phyloP scores from a whole-genome alignment of 1,139 yeast genomes.

The Kodamaea derodonti region DNA sequence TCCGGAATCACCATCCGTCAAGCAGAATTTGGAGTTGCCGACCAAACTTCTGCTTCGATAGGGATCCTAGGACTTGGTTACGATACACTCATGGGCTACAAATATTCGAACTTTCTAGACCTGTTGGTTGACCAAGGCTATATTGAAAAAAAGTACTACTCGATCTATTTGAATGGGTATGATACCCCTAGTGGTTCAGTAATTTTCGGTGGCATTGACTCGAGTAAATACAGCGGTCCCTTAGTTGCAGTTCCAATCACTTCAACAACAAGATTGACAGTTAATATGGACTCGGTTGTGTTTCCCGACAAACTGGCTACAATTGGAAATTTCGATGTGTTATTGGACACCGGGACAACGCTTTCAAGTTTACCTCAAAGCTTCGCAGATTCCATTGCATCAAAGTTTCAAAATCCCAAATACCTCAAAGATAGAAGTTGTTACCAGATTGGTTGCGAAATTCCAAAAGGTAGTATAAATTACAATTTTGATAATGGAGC shows the following conservation, averaged over 20 bases:
- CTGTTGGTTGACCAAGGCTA: conserved; percentile 15
- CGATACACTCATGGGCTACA: neutral
- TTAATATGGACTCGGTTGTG: conserved; percentile 3
- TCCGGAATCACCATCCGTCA: conserved; percentile 11
- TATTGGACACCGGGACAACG: conserved; percentile 68
- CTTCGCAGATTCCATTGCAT: conserved; percentile 1
- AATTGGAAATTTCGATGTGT: conserved; percentile 29
- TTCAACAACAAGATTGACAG: conserved; percentile 1
- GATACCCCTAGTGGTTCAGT: conserved; percentile 15
- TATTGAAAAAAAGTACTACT: conserved; percentile 17
- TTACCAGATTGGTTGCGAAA: conserved; percentile 4
- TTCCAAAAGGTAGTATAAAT: neutral
- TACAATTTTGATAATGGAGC: conserved; percentile 2
- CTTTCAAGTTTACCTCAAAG: conserved; percentile 46
- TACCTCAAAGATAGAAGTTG: conserved; percentile 1
- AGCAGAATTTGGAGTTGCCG: conserved; percentile 2
- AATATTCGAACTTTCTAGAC: conserved; percentile 11
- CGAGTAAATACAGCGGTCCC: conserved; percentile 21
- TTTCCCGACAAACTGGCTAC: conserved; percentile 4
- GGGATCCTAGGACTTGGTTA: conserved; percentile 1
- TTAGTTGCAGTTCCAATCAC: conserved; percentile 10
- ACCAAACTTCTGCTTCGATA: neutral
- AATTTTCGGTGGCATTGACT: conserved; percentile 28
- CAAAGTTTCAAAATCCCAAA: conserved; percentile 1
- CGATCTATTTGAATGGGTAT: conserved; percentile 15